Conservation (phyloP, 2,329 filamentous ascomycete genomes). For the Colletotrichum trifolii region DNA sequence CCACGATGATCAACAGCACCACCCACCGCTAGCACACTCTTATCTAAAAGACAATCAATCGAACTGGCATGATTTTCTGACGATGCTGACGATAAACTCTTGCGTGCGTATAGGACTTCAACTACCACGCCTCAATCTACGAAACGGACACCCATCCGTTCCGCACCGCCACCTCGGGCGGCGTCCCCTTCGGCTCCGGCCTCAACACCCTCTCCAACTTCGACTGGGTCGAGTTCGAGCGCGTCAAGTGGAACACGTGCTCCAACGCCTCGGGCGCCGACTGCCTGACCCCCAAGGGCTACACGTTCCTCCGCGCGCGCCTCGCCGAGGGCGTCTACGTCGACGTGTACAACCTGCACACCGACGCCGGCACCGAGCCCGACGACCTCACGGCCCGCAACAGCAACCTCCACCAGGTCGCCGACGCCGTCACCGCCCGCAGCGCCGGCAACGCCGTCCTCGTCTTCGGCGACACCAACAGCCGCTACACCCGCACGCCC, state of each 20-base stretch:
- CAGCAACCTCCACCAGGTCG: constrained; percentile 69
- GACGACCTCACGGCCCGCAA: constrained; percentile 67
- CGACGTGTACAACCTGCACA: constrained; percentile 75
- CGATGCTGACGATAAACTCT: not conserved
- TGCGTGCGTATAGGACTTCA: constrained; percentile 42
- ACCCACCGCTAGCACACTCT: not conserved
- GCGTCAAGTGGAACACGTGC: constrained; percentile 70
- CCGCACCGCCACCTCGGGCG: constrained; percentile 73
- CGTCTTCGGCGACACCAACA: constrained; percentile 74
- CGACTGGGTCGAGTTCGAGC: constrained; percentile 64
- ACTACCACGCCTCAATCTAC: constrained; percentile 74
- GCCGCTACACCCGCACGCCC: constrained; percentile 67
- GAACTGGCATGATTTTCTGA: not conserved
- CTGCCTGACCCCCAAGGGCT: constrained; percentile 77
- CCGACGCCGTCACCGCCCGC: constrained; percentile 65
- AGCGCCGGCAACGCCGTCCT: constrained; percentile 71
- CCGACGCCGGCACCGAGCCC: constrained; percentile 69
- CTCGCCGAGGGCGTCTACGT: constrained; percentile 65
- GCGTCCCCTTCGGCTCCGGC: constrained; percentile 70
- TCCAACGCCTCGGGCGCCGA: constrained; percentile 66
- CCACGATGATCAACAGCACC: not conserved
- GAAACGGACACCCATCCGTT: constrained; percentile 67
- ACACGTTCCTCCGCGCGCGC: constrained; percentile 72
- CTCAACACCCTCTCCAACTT: constrained; percentile 73
- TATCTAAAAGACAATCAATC: too few species aligned